phyloP scores from a whole-genome alignment of 371 early-diverging fungal species.

The Mucor circinelloides region DNA sequence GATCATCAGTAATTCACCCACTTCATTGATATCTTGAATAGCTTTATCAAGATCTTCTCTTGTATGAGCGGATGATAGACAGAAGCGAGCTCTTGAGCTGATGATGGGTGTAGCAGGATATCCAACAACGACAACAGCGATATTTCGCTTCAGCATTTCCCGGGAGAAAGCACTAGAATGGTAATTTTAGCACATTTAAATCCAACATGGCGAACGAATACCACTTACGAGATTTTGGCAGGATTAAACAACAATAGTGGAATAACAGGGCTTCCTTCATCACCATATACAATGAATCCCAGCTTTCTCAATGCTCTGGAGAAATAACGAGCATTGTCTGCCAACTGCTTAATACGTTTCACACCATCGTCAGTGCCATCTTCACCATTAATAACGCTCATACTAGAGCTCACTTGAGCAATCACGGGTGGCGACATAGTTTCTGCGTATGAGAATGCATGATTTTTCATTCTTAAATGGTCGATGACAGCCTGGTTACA shows the following conservation, averaged over 20 bases:
- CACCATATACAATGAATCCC: slow-evolving; percentile 97
- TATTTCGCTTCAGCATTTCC: slow-evolving; percentile 85
- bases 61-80: slow-evolving; percentile 95
- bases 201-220: not conserved
- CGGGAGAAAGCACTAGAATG: slow-evolving; percentile 85
- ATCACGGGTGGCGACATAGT: slow-evolving; percentile 91
- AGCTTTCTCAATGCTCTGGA: slow-evolving; percentile 77
- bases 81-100: slow-evolving; percentile 96
- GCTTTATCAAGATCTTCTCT: slow-evolving; percentile 89
- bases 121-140: slow-evolving; percentile 99
- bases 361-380: slow-evolving; percentile 81
- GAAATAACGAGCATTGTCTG: slow-evolving; percentile 90
- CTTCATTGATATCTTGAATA: slow-evolving; percentile 57
- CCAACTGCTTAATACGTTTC: slow-evolving; percentile 80
- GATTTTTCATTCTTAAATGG: slow-evolving; percentile 80
- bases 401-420: slow-evolving; percentile 91
- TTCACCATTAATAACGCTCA: slow-evolving; percentile 73
- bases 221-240: slow-evolving; percentile 90
- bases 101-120: slow-evolving; percentile 99
- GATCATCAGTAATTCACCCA: slow-evolving; percentile 63
- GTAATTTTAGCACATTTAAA: not conserved
- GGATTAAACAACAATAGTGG: slow-evolving; percentile 97
- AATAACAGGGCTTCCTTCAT: slow-evolving; percentile 94
- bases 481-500: slow-evolving; percentile 68
- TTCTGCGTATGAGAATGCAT: slow-evolving; percentile 93